Percentiles rank a stretch among this genome's conserved stretches.
Conservation (phyloP, 2,329 filamentous ascomycete genomes). For the Drechslerella stenobrocha region DNA sequence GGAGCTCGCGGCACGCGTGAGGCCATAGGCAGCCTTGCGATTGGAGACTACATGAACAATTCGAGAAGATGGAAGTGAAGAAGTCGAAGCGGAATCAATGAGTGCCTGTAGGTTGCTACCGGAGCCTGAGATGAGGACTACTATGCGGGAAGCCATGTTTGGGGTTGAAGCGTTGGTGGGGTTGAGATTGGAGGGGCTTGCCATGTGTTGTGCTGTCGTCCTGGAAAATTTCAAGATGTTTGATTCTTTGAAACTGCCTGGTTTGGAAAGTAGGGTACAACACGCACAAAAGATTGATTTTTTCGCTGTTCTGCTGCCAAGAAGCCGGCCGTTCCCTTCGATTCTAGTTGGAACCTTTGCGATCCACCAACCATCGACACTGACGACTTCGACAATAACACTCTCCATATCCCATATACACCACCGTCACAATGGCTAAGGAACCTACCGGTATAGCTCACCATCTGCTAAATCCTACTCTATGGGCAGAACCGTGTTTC, state of each 20-base stretch:
- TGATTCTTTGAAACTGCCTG: constrained; percentile 5
- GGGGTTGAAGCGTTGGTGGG: constrained; percentile 16
- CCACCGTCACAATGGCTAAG: constrained; percentile 26
- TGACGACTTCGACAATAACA: constrained; percentile 17
- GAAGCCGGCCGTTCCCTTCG: constrained; percentile 33
- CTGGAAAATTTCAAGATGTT: constrained; percentile 46
- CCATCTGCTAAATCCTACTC: neutral
- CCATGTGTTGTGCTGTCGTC: constrained; percentile 31
- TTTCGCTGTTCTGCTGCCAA: constrained; percentile 31
- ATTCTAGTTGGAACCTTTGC: constrained; percentile 24
- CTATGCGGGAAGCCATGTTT: constrained; percentile 59
- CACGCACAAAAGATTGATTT: constrained; percentile 46
- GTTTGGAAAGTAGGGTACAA: constrained; percentile 40
- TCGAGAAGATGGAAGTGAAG: constrained; percentile 57
- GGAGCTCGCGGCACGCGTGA: constrained; percentile 64
- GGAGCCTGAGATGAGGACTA: constrained; percentile 72
- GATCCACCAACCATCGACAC: constrained; percentile 35
- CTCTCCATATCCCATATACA: constrained; percentile 24
- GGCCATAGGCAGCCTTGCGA: constrained; percentile 66
- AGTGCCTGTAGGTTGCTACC: constrained; percentile 81
- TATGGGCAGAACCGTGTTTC: constrained; percentile 14
- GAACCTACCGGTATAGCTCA: constrained; percentile 34
- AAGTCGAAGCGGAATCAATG: constrained; percentile 62
- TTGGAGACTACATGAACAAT: constrained; percentile 68
- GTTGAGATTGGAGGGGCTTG: constrained; percentile 16